Evolutionary conservation across 441 rosid genomes (phyloP).

Genomic region (Pelargonium cotyledonis): DNA sequence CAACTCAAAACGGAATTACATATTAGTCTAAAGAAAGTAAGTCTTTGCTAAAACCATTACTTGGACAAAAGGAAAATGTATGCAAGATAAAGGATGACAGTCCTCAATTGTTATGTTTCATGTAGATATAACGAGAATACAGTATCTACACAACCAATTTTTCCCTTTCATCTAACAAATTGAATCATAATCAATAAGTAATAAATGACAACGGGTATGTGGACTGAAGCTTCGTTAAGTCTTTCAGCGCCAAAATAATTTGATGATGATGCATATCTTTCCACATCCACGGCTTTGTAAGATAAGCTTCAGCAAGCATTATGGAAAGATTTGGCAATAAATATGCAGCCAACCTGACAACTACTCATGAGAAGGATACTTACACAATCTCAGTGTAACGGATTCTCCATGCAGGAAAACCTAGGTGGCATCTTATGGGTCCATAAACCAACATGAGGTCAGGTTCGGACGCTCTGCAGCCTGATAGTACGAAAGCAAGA

Average conservation of each 20-base stretch:
- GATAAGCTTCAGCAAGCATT: too few relatives aligned
- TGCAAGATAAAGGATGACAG: too few relatives aligned
- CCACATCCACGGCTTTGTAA: background rate
- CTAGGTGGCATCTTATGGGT: conserved; percentile 76
- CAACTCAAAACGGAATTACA: conserved; percentile 17
- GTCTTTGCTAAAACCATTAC: conserved; percentile 4
- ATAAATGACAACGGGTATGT: too few relatives aligned
- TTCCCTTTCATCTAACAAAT: background rate
- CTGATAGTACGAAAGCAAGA: conserved; percentile 28
- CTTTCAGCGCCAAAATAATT: background rate
- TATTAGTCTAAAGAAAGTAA: conserved; percentile 11
- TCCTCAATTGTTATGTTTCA: too few relatives aligned
- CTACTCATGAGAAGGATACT: conserved; percentile 23
- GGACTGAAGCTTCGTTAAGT: background rate
- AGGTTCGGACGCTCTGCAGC: conserved; percentile 60
- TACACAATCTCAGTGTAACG: conserved; percentile 82
- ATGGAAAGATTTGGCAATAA: background rate
- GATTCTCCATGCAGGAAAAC: conserved; percentile 91
- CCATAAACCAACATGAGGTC: conserved; percentile 80
- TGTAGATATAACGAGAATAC: too few relatives aligned
- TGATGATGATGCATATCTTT: background rate
- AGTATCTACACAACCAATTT: too few relatives aligned
- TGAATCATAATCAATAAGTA: background rate
- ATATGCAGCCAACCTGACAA: conserved; percentile 7
- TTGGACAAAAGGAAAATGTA: background rate